A percentile compares a stretch with the other conserved stretches of the same genome.
Conservation (phyloP, 1,284 basidiomycete genomes). For the Trametes pubescens region DNA sequence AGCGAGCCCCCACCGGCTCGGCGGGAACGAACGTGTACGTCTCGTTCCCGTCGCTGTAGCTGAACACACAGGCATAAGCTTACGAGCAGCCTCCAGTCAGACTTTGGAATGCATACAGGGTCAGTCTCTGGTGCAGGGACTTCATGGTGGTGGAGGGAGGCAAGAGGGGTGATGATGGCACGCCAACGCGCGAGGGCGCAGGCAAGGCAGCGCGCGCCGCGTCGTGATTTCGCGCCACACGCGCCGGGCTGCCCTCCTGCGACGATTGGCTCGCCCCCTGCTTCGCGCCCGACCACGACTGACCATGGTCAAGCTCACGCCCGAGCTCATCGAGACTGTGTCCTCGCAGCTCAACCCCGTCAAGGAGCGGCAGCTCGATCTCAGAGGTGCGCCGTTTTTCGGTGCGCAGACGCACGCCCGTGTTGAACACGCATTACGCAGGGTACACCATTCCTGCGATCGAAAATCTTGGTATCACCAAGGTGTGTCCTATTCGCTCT, state of each 20-base stretch:
- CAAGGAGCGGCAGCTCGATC: slow-evolving; percentile 94
- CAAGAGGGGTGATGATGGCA: slow-evolving; percentile 28
- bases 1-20: slow-evolving; percentile 67
- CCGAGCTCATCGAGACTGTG: slow-evolving; percentile 85
- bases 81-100: slow-evolving; percentile 16
- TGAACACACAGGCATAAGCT: slow-evolving; percentile 41
- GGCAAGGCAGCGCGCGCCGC: slow-evolving; percentile 31
- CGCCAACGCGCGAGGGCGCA: slow-evolving; percentile 28
- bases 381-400: slow-evolving; percentile 74
- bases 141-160: slow-evolving; percentile 60
- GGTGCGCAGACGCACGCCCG: slow-evolving; percentile 15
- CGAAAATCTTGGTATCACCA: slow-evolving; percentile 98
- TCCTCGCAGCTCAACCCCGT: slow-evolving; percentile 86
- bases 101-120: slow-evolving; percentile 55
- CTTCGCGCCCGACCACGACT: slow-evolving; percentile 35
- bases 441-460: slow-evolving; percentile 98
- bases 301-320: slow-evolving; percentile 82
- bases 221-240: slow-evolving; percentile 33
- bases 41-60: slow-evolving; percentile 74
- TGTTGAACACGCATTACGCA: slow-evolving; percentile 47
- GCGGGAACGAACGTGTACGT: slow-evolving; percentile 79
- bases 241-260: slow-evolving; percentile 24
- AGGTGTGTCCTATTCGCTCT: slow-evolving; percentile 57
- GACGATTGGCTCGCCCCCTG: slow-evolving; percentile 18
- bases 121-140: slow-evolving; percentile 73